Evolutionary conservation across 345 rosid species (phyloP).

Genomic region (Nephelium lappaceum): DNA sequence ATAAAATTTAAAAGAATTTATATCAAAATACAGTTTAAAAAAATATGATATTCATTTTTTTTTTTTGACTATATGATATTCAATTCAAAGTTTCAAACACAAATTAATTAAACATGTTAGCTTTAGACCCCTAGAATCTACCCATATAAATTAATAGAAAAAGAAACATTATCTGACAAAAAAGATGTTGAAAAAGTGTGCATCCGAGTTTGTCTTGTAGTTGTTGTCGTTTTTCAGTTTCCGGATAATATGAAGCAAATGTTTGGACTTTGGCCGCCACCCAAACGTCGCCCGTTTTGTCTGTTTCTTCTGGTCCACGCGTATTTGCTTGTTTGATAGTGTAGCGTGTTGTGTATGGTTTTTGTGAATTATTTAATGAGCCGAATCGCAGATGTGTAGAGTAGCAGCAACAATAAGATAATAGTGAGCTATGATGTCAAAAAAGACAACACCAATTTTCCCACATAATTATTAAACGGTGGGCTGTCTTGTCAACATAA

Average conservation of each 20-base stretch:
- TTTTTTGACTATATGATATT: too few relatives aligned
- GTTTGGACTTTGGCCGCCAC: neutral
- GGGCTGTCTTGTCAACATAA: too few relatives aligned
- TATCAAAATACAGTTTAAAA: too few relatives aligned
- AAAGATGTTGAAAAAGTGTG: neutral
- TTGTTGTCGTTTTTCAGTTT: conserved; percentile 21
- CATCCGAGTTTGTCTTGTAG: neutral
- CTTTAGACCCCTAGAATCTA: too few relatives aligned
- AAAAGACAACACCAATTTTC: neutral
- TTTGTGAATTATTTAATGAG: neutral
- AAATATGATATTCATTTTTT: too few relatives aligned
- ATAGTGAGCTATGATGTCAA: neutral
- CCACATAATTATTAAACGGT: too few relatives aligned
- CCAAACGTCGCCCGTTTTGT: conserved; percentile 10
- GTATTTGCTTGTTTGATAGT: conserved; percentile 8
- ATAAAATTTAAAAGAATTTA: too few relatives aligned
- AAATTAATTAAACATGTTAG: too few relatives aligned
- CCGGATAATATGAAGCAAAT: neutral
- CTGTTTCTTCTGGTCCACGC: conserved; percentile 10
- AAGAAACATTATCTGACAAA: neutral
- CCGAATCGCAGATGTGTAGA: neutral
- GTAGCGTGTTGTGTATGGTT: neutral
- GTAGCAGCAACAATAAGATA: neutral
- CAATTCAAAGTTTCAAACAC: too few relatives aligned
- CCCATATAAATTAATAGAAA: too few relatives aligned